Evolutionary conservation across 2,329 filamentous ascomycete species (phyloP).

Genomic region (Pseudovirgaria hyperparasitica): DNA sequence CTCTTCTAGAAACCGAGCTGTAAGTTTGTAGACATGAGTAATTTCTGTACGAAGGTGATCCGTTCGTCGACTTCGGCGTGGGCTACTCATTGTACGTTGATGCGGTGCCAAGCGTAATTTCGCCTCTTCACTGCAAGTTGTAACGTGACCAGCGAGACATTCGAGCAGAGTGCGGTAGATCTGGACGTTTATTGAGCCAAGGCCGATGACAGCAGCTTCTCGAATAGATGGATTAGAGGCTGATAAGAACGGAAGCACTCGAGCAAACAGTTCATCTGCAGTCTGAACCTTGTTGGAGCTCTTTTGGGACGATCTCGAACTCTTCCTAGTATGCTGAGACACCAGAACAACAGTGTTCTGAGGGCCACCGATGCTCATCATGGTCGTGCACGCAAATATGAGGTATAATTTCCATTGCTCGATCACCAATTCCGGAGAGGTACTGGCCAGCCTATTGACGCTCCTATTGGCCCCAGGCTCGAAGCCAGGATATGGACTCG

Average conservation of each 20-base stretch:
- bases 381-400: constrained; percentile 90
- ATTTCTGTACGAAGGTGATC: constrained; percentile 86
- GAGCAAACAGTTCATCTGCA: constrained; percentile 79
- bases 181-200: constrained; percentile 90
- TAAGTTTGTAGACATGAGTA: constrained; percentile 90
- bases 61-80: constrained; percentile 68
- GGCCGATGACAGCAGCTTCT: constrained; percentile 78
- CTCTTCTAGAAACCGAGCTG: constrained; percentile 74
- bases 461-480: constrained; percentile 47
- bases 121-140: constrained; percentile 77
- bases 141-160: constrained; percentile 75
- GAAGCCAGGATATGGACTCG: constrained; percentile 42
- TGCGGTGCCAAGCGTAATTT: constrained; percentile 64
- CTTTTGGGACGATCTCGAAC: constrained; percentile 56
- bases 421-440: constrained; percentile 74
- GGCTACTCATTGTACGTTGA: constrained; percentile 71
- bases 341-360: constrained; percentile 44
- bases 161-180: constrained; percentile 86
- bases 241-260: constrained; percentile 76
- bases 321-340: constrained; percentile 68
- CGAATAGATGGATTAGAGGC: constrained; percentile 69
- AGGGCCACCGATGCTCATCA: constrained; percentile 66
- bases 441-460: constrained; percentile 45
- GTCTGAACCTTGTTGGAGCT: constrained; percentile 72
- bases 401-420: constrained; percentile 98